Evolutionary conservation across 2,329 filamentous ascomycete species (phyloP), one percentile per base, ranked within the genome.

Genomic region (Epichloe uncinata): DNA sequence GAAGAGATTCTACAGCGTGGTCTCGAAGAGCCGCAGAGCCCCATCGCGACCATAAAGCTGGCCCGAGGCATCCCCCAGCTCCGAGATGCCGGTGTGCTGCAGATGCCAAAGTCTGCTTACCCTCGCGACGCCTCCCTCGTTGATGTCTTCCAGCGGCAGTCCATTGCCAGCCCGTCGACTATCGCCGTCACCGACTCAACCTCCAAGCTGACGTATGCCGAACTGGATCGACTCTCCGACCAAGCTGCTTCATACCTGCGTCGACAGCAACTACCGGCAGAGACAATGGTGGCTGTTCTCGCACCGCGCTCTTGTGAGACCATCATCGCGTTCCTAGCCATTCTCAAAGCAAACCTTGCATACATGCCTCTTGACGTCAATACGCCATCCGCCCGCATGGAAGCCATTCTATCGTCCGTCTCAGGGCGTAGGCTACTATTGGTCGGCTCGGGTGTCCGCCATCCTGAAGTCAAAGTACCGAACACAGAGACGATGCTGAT

Each of bases 281-380:
- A 48, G 26, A 48, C 46, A 15, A n/a, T 22, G 15, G 22, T 48
- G 15, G 20, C 18, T 9, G 38, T 48, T 13, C 38, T 48, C 4
- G 46, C 46, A 41, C 12, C 20, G 7, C 46, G 46, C 7, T 48
- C 36, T 18, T 48, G 46, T 36, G 37, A 40, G 15, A 49, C 4
- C 2, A 52, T 58, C 8, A 45, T 48, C 13, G 46, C 52, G 0
- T 48, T 57, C 11, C 57, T n/a, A 44, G 59, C 57, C 16, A 55
- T 61, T 43, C 44, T 61, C 4, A 61, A 60, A 34, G 57, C 60
- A 2, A 54, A 51, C 38, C 20, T 60, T 5, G 59, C 59, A 2
- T 61, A 61, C 42, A 37, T 61, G 6, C 59, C 59, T 0, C 42
- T 61, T 1, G 58, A 61, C 41, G 36, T 52, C 9, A 58, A 55